A percentile compares a stretch with the other conserved stretches of the same genome.
Evolutionary conservation across 768 basidiomycete species (phyloP).

Genomic region (Tricholoma matsutake): DNA sequence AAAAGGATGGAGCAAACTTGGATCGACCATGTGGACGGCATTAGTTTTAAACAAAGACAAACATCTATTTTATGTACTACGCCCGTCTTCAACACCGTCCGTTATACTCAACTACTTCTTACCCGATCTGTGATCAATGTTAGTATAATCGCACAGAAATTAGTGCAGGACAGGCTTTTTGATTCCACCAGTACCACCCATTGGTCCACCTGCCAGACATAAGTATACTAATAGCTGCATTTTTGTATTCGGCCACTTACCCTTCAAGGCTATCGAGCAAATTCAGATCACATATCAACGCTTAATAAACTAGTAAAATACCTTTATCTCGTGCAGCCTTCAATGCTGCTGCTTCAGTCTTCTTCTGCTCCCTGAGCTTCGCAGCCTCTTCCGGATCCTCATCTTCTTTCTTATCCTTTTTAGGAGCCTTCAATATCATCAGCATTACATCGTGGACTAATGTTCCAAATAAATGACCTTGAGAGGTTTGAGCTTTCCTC

Average conservation of each 20-base stretch:
- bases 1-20: constrained; percentile 15
- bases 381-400: constrained; percentile 57
- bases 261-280: constrained; percentile 45
- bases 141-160: constrained; percentile 2
- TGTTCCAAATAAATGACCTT: constrained; percentile 48
- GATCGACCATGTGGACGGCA: constrained; percentile 20
- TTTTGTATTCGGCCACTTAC: constrained; percentile 31
- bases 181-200: constrained; percentile 64
- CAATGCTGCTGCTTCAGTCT: constrained; percentile 67
- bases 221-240: background rate
- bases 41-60: constrained; percentile 40
- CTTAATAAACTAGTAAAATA: constrained; percentile 20
- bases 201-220: constrained; percentile 53
- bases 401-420: constrained; percentile 76
- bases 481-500: constrained; percentile 84
- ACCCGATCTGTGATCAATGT: constrained; percentile 48
- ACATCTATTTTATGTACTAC: constrained; percentile 16
- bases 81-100: background rate
- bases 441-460: constrained; percentile 1
- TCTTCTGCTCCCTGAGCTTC: constrained; percentile 69
- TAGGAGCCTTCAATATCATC: constrained; percentile 55
- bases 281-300: constrained; percentile 4
- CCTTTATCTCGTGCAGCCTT: constrained; percentile 76
- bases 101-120: constrained; percentile 69
- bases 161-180: constrained; percentile 67